phyloP scores from a whole-genome alignment of 306 rosid species.

The Medicago truncatula region MtrunA17r5.0-ANR NC_053045.1:56008501-56009000 shows the following conservation, averaged over 20 bases:
- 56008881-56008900: constrained; percentile 43
- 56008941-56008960: constrained; percentile 43
- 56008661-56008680: constrained; percentile 52
- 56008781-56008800: constrained; percentile 64
- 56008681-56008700: constrained; percentile 51
- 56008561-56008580: constrained; percentile 39
- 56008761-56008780: constrained; percentile 55
- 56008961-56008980: constrained; percentile 60
- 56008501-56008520: constrained; percentile 41
- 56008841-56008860: constrained; percentile 54
- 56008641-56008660: constrained; percentile 55
- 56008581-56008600: constrained; percentile 49
- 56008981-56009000: constrained; percentile 9
- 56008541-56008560: constrained; percentile 38
- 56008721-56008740: not conserved
- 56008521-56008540: constrained; percentile 37
- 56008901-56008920: constrained; percentile 60
- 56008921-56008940: constrained; percentile 53
- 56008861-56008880: constrained; percentile 56
- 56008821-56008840: constrained; percentile 57
- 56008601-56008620: constrained; percentile 36
- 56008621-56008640: constrained; percentile 35
- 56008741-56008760: constrained; percentile 46
- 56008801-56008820: constrained; percentile 61
- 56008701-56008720: constrained; percentile 7